Percentiles rank a stretch among this genome's conserved stretches.
Evolutionary conservation across 1,284 basidiomycete genomes (phyloP).

Genomic region (Fomitiporia mediterranea): DNA sequence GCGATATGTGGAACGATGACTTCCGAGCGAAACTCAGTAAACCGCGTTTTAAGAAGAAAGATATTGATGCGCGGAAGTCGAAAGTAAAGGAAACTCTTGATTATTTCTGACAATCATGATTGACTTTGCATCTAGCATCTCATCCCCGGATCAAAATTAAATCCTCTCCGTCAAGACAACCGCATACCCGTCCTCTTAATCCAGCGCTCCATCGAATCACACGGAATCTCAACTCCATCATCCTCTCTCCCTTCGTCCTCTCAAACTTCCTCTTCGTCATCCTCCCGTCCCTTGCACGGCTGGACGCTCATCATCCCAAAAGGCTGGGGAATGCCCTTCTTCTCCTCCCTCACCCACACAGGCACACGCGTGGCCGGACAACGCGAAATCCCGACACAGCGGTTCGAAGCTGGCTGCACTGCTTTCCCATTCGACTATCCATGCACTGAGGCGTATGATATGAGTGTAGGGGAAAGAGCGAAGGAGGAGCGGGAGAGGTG

Average conservation of each 20-base stretch:
- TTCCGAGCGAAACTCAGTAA: slow-evolving; percentile 48
- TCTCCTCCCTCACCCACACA: slow-evolving; percentile 74
- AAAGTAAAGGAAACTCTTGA: slow-evolving; percentile 42
- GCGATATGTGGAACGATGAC: slow-evolving; percentile 67
- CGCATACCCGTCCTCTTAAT: slow-evolving; percentile 78
- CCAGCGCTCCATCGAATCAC: slow-evolving; percentile 63
- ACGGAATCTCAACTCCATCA: slow-evolving; percentile 25
- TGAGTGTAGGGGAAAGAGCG: slow-evolving; percentile 44
- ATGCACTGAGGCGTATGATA: slow-evolving; percentile 46
- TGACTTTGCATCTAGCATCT: slow-evolving; percentile 44
- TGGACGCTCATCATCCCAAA: slow-evolving; percentile 82
- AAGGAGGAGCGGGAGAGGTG: slow-evolving; percentile 56
- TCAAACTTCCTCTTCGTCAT: slow-evolving; percentile 15
- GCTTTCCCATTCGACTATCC: slow-evolving; percentile 85
- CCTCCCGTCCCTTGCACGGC: slow-evolving; percentile 54
- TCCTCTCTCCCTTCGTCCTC: background rate
- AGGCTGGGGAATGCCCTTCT: slow-evolving; percentile 87
- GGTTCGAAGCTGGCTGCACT: slow-evolving; percentile 69
- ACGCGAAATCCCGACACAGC: slow-evolving; percentile 68
- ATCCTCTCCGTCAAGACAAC: slow-evolving; percentile 67
- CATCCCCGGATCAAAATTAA: slow-evolving; percentile 71
- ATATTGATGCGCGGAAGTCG: slow-evolving; percentile 74
- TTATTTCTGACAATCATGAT: background rate
- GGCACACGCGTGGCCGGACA: slow-evolving; percentile 80
- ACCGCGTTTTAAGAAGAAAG: slow-evolving; percentile 76